Base-by-base conservation (phyloP, 2,329 filamentous ascomycete genomes). In the Lizonia empirigonia region DNA sequence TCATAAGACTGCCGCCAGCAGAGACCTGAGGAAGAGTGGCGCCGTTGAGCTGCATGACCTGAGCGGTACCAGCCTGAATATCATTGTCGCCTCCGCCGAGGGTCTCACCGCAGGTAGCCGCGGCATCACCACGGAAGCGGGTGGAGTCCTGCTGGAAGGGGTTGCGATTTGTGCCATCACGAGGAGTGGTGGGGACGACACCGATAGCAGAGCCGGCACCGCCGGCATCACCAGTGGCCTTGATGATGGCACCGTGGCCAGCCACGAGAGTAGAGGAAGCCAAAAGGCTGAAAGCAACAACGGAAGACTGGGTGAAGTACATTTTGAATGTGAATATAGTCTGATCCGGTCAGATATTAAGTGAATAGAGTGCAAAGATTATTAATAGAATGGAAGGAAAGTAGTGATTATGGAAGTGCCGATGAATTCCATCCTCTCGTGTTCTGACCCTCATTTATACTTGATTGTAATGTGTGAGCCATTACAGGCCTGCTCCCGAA, bases 101-200 rank as follows among this genome's bases (percentile, higher is more conserved):
- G 10, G 84, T 87, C 76, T 85, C 80, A 56, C 84, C 83, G 59
- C 84, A 78, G 19, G 77, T 78, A 30, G 78, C 77, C 10, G 78
- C 80, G 12, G 78, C 70, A 30, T 73, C 75, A 32, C 82, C 82
- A 44, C 75, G 74, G 79, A 87, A 87, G 48, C 83, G 82, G 44
- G 85, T 88, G 41, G 78, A 78, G 59, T 87, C 85, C 57, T 82
- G 79, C 73, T 88, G 85, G 77, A 86, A 86, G 36, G 85, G 85
- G 40, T 78, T 73, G 53, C 84, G 79, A 10, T 74, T 69, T 18
- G 84, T 85, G 32, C 84, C 85, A 58, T 85, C 83, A 54, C 85
- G 84, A 32, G 85, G 84, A 41, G 83, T 86, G 59, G 62, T 64
- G 37, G 78, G 75, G 68, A 82, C 79, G 55, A 87, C 68, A 62